Evolutionary conservation across 306 rosid genomes (phyloP).

Genomic region (Bauhinia variegata): DNA sequence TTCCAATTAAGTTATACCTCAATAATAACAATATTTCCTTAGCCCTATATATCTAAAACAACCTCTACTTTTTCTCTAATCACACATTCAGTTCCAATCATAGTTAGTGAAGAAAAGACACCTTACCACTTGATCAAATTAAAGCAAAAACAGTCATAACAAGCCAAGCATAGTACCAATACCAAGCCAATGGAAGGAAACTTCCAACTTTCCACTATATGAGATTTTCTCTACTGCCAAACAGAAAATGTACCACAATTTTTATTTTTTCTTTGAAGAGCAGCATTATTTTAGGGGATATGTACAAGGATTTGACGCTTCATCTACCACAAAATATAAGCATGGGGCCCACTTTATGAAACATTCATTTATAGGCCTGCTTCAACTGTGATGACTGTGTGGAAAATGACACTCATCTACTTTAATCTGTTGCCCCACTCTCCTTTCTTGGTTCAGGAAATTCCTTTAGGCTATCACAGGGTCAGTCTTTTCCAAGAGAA

Average conservation of each 20-base stretch:
- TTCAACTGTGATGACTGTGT: slow-evolving; percentile 33
- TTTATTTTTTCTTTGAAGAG: background rate
- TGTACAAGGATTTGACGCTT: too few species aligned
- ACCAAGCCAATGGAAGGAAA: too few species aligned
- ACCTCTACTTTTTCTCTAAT: background rate
- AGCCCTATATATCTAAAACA: background rate
- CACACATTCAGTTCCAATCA: slow-evolving; percentile 8
- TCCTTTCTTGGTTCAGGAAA: background rate
- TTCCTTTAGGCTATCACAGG: too few species aligned
- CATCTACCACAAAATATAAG: too few species aligned
- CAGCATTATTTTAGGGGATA: slow-evolving; percentile 45
- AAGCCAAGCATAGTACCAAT: background rate
- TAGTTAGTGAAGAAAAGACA: background rate
- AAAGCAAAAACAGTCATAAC: background rate
- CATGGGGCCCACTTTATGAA: too few species aligned
- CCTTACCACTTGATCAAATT: background rate
- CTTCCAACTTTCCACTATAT: too few species aligned
- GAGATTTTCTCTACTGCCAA: background rate
- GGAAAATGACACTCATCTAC: slow-evolving; percentile 56
- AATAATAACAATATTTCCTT: background rate
- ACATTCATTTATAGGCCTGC: too few species aligned
- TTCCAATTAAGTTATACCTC: too few species aligned
- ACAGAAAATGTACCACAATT: background rate
- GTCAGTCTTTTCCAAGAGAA: background rate
- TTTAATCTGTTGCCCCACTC: slow-evolving; percentile 31